phyloP scores from a whole-genome alignment of 305 asterid species.

The Fraxinus xanthoxyloides region DNA sequence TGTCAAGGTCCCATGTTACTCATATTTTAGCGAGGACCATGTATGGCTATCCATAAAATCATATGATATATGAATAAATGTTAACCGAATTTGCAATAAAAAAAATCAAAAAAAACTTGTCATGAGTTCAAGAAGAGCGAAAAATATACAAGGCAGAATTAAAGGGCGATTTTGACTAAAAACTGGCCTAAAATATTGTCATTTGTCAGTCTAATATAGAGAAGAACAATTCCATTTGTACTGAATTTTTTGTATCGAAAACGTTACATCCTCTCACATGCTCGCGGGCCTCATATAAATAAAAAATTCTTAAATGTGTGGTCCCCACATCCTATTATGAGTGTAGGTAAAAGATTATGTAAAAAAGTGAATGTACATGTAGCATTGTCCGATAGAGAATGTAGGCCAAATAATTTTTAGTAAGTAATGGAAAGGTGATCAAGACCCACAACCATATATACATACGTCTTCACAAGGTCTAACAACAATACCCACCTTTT shows the following conservation, averaged over 20 bases:
- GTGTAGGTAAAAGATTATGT: too few relatives aligned
- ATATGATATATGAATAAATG: neutral
- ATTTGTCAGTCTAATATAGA: neutral
- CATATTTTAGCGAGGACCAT: neutral
- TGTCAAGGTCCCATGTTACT: neutral
- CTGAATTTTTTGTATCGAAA: too few relatives aligned
- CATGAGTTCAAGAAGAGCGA: neutral
- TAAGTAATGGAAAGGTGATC: conserved; percentile 46
- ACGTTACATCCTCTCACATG: too few relatives aligned
- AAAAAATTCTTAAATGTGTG: too few relatives aligned
- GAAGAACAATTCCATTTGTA: too few relatives aligned
- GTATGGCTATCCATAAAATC: neutral
- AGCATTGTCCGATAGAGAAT: too few relatives aligned
- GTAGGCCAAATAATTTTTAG: conserved; percentile 27
- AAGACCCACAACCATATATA: conserved; percentile 34
- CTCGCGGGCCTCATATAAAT: too few relatives aligned
- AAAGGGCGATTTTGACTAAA: neutral
- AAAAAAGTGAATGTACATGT: too few relatives aligned
- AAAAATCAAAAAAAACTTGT: neutral
- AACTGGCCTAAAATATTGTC: neutral
- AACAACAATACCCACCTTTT: conserved; percentile 48
- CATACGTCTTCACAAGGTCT: conserved; percentile 32
- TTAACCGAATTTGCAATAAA: neutral
- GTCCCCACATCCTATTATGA: too few relatives aligned
- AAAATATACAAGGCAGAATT: neutral